phyloP scores from a whole-genome alignment of 129 eudicot genomes.

The Artemisia annua region DNA sequence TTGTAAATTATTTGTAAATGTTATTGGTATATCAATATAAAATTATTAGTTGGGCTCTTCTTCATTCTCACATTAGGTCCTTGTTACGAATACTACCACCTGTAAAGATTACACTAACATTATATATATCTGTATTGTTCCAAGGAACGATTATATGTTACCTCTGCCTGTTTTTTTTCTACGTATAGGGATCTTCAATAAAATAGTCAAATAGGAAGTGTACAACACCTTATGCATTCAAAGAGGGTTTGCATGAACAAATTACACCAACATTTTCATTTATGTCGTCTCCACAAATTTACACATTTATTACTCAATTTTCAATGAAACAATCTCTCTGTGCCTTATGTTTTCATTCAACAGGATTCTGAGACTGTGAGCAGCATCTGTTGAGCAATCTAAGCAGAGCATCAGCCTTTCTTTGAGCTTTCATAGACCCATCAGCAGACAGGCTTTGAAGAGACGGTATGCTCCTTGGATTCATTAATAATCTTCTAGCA shows the following conservation, averaged over 20 bases:
- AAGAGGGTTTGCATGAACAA: constrained; percentile 19
- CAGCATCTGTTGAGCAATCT: constrained; percentile 83
- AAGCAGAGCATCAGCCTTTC: constrained; percentile 82
- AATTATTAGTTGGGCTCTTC: constrained; percentile 13
- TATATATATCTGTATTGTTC: no score
- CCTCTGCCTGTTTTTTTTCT: no score
- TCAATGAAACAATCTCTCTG: constrained; percentile 11
- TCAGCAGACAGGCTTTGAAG: constrained; percentile 69
- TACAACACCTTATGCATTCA: constrained; percentile 11
- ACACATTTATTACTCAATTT: not conserved
- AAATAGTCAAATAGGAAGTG: constrained; percentile 11
- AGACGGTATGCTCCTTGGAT: constrained; percentile 72
- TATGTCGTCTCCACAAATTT: constrained; percentile 9
- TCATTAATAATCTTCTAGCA: constrained; percentile 60
- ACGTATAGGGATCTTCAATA: not conserved
- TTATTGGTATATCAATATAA: constrained; percentile 24
- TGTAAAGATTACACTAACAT: no score
- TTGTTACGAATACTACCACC: not conserved
- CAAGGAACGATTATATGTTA: no score
- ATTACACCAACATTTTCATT: constrained; percentile 32
- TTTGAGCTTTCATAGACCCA: constrained; percentile 76
- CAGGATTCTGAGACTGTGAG: constrained; percentile 55
- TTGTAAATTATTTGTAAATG: constrained; percentile 57
- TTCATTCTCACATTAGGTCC: constrained; percentile 7
- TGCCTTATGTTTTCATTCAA: constrained; percentile 33